Base-by-base conservation (phyloP, 805 yeast species). In the Wickerhamomyces queroliae region DNA sequence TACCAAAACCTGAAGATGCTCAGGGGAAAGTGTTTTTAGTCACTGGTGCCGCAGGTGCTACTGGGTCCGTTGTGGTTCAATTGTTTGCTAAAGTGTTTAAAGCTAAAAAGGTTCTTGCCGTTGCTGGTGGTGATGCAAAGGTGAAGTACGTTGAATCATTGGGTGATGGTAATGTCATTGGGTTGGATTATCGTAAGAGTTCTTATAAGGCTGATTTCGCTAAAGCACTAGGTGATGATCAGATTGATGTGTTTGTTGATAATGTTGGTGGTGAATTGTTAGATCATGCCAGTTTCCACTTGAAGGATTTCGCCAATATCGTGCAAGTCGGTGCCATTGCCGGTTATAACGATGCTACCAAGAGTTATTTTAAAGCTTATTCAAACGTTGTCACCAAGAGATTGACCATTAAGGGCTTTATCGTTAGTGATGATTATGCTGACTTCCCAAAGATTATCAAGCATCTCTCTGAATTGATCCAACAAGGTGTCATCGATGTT, bases 1-100 rank as follows among this genome's bases (percentile, higher is more conserved):
- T 77, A 41, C 22, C 33, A 30, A 53, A 61, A 39, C 63, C 61
- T 17, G 67, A 66, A 19, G 63, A 59, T 21, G 56, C 33, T 11
- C 33, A 55, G 22, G 62, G 57, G 13, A 77, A 78, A 50, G 63
- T 68, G 7, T 64, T 75, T 47, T 59, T 78, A 33, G 63, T 80
- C 33, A 72, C 80, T 16, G 86, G 84, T 41, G 87, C 87, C 12
- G 72, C 81, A 7, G 88, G 88, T 44, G 84, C 85, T n/a, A 80
- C 81, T n/a, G 87, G 87, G 12, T 69, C 76, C 20, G 59, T 69
- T 35, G 73, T 66, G 35, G 73, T 78, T 17, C 85, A 79, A 55
- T 53, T 80, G 11, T 80, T 84, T 31, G 63, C 75, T 43, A 61
- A 70, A 29, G 57, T 74, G 10, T 65, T 72, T 53, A 72, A 72